A percentile compares a stretch with the other conserved stretches of the same genome.
Conservation (phyloP, 31 red algal species). For the Bonnemaisonia californica region DNA sequence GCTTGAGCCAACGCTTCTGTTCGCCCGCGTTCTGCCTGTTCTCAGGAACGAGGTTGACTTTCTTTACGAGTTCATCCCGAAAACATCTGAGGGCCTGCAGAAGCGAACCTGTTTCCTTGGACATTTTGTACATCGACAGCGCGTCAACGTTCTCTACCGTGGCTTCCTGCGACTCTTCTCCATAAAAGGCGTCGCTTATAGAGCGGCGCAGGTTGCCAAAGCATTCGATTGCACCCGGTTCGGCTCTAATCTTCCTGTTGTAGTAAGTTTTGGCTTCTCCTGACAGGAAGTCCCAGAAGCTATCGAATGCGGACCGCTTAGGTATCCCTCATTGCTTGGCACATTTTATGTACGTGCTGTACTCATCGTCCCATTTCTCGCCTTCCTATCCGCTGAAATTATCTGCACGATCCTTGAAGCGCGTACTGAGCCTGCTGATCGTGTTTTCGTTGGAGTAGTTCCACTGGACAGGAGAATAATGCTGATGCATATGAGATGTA, state of each 20-base stretch:
- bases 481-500: neutral
- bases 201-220: neutral
- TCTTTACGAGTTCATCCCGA: no score
- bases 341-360: neutral
- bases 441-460: neutral
- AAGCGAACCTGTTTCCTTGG: neutral
- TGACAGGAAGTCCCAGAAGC: neutral
- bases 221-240: neutral
- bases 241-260: neutral
- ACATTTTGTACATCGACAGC: neutral
- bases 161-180: conserved; percentile 1
- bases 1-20: neutral
- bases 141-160: neutral
- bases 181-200: neutral
- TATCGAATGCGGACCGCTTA: neutral
- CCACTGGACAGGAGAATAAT: neutral
- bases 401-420: neutral
- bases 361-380: neutral
- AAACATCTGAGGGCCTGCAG: no score
- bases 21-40: neutral
- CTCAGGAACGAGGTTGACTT: no score
- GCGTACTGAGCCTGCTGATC: neutral
- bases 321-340: neutral
- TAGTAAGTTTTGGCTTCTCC: neutral
- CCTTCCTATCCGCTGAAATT: no score